Percentiles rank a stretch among this genome's conserved stretches.
These are phyloP conservation scores for Allomyces javanicus DNA, from an alignment of 192 early-diverging fungal genomes.

Conservation along the genomic window DNA sequence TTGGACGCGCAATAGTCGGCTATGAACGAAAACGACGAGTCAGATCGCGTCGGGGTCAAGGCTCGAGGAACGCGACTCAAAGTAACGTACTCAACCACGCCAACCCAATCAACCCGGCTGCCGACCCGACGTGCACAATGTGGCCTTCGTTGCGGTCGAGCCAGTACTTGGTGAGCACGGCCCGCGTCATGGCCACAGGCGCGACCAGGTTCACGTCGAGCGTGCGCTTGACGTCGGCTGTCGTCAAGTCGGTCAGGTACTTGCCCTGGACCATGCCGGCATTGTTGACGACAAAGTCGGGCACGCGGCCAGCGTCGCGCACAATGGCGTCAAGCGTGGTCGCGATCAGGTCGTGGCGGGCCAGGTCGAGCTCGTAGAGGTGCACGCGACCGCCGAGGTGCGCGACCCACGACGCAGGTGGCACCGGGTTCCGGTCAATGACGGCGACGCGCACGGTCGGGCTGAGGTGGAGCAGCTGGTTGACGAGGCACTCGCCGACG, in stretches of 20 bases:
- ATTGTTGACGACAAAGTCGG: neutral
- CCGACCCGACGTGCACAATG: neutral
- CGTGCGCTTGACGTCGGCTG: neutral
- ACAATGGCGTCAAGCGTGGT: too few species aligned
- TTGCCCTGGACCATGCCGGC: neutral
- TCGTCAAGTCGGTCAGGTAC: neutral
- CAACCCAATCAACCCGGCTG: neutral
- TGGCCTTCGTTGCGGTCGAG: neutral
- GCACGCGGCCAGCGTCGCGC: neutral
- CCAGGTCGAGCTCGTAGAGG: too few species aligned
- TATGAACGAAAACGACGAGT: neutral
- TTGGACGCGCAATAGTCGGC: neutral
- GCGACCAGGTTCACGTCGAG: neutral
- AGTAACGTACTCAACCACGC: neutral
- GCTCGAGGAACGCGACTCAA: neutral
- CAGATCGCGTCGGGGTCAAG: neutral
- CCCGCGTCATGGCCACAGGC: neutral
- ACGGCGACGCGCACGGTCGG: too few species aligned
- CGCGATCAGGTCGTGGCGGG: too few species aligned
- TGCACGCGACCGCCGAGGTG: too few species aligned
- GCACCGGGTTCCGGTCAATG: too few species aligned
- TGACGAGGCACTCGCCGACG: too few species aligned
- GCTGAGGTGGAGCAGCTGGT: too few species aligned
- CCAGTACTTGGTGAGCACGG: neutral
- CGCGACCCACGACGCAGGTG: too few species aligned